Conservation (phyloP, 73 alveolate species). For the Uronychia binucleata region DNA sequence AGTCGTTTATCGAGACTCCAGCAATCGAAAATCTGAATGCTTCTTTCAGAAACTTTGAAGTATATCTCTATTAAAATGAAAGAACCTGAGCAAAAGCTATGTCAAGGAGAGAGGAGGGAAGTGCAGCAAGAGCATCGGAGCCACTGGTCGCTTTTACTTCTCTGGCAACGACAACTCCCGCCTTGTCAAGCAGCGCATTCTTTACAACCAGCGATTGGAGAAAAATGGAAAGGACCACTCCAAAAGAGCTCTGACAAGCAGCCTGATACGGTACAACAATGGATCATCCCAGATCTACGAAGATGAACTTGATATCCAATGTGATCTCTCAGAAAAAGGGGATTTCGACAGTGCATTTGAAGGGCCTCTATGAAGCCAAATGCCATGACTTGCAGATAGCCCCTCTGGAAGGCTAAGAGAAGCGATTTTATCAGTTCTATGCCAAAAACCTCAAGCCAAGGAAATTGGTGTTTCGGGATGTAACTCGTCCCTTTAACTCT, state of each 20-base stretch:
- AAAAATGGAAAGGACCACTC: no score
- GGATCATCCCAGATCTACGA: not conserved
- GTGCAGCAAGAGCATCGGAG: not conserved
- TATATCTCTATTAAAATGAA: no score
- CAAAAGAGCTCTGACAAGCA: no score
- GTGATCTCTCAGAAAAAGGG: not conserved
- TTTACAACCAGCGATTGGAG: no score
- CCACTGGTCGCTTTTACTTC: not conserved
- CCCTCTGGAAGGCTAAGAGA: conserved; percentile 18
- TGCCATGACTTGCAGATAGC: conserved; percentile 20
- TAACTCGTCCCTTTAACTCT: not conserved
- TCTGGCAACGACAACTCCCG: no score
- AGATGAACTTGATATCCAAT: not conserved
- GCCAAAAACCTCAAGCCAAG: conserved; percentile 23
- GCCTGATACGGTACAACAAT: no score
- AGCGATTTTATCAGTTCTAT: conserved; percentile 31
- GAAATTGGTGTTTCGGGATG: conserved; percentile 32
- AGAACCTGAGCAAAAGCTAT: no score
- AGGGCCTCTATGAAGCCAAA: conserved; percentile 36
- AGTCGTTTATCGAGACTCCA: not conserved
- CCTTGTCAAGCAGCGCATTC: no score
- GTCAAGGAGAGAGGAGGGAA: no score
- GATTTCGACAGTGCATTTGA: not conserved
- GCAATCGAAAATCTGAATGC: not conserved
- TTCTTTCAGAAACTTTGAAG: not conserved